Evolutionary conservation across 164 flowering plant genomes (phyloP), one percentile per base, ranked within the genome.

Genomic region (Stephania japonica): DNA sequence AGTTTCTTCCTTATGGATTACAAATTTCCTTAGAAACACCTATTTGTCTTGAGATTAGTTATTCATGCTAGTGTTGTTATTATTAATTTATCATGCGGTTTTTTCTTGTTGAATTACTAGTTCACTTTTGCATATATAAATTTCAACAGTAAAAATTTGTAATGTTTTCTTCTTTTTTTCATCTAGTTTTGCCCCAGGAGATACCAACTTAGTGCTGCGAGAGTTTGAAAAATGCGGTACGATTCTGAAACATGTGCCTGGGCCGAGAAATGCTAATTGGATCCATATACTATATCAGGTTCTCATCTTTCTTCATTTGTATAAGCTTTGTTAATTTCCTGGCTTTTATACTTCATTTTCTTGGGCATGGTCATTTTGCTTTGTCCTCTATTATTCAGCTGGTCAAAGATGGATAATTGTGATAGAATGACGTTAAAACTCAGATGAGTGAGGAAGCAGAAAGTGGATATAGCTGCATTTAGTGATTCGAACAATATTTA

Each of bases 281-380:
- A 88, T 96, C 85, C 97, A 96, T 83, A 90, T 96, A 72, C 84
- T 92, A 7, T 96, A 89, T 82, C 98, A 92, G 99, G 99, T 92
- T 65, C 23, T 70, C 50, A 62, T 75, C 77, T 5, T 71, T 67
- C 42, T 42, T 59, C 19, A 38, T 56, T 47, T 32, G 23, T 12
- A 42, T 24, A 3, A 61, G 49, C 7, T 56, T 32, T 53, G 13
- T 70, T 47, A 27, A 27, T 12, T 9, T 14, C 19, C 70, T 13
- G 8, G 44, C 62, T 32, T 27, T 18, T n/a, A 5, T 18, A 10
- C 32, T 19, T 11, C 18, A 1, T 59, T 21, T 41, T 70, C 9
- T 24, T 18, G 32, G 16, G 1, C 13, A 10, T 65, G 61, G 61
- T 13, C 18, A 53, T 53, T 53, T 4, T 10, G 61, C n/a, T 53